Evolutionary conservation across 2,329 filamentous ascomycete species (phyloP).

Genomic region (Nemania sp.): DNA sequence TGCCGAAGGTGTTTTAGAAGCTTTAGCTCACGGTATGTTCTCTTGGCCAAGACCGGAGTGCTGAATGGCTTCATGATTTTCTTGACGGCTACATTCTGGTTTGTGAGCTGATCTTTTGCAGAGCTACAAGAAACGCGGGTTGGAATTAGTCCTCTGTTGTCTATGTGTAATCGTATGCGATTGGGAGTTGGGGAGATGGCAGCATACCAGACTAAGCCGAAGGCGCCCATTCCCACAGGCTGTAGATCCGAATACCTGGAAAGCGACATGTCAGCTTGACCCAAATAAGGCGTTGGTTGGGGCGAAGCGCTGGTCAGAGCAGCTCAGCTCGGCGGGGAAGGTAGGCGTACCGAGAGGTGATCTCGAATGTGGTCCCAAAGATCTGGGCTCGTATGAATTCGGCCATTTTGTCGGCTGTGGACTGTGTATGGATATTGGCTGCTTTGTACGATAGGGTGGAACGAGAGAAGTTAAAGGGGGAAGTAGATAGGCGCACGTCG

Average conservation of each 20-base stretch:
- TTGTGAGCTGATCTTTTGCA: constrained; percentile 96
- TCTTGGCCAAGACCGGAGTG: constrained; percentile 97
- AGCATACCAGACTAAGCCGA: constrained; percentile 93
- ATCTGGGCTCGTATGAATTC: constrained; percentile 99
- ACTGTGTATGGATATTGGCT: constrained; percentile 33
- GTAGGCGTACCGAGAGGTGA: constrained; percentile 85
- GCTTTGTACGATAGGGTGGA: constrained; percentile 16
- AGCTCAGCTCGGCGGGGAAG: constrained; percentile 1
- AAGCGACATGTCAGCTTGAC: constrained; percentile 25
- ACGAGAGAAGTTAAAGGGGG: constrained; percentile 15
- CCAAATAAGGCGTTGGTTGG: no score
- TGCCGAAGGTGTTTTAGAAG: constrained; percentile 95
- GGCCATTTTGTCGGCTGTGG: constrained; percentile 76
- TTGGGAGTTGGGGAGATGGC: constrained; percentile 30
- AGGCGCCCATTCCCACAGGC: constrained; percentile 98
- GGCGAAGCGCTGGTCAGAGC: constrained; percentile 24
- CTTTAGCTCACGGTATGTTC: constrained; percentile 97
- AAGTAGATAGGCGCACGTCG: constrained; percentile 10
- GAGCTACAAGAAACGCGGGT: constrained; percentile 69
- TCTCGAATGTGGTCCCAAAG: constrained; percentile 99
- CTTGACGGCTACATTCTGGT: constrained; percentile 97
- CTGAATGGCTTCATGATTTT: constrained; percentile 99
- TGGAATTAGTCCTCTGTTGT: constrained; percentile 16
- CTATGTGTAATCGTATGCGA: constrained; percentile 2
- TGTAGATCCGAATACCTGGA: constrained; percentile 97